A percentile compares a stretch with the other conserved stretches of the same genome.
These are phyloP conservation scores for Boletus rubescentipes DNA, from an alignment of 768 basidiomycete genomes.

Conservation along the genomic window DNA sequence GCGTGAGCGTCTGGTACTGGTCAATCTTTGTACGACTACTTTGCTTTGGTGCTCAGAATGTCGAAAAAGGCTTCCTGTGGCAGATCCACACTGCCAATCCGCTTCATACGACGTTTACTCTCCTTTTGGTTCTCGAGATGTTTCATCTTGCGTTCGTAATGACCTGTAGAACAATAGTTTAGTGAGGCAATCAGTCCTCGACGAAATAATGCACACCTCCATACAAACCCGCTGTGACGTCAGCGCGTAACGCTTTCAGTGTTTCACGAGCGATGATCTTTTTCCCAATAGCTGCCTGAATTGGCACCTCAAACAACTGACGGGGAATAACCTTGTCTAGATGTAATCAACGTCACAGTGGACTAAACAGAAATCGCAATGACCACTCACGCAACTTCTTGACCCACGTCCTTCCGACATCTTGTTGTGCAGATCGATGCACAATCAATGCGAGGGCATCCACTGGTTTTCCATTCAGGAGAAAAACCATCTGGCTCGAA, in stretches of 20 bases:
- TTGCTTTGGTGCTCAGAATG: constrained; percentile 65
- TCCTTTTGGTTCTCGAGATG: constrained; percentile 90
- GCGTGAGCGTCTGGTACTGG: background rate
- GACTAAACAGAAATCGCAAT: background rate
- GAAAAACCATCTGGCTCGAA: constrained; percentile 73
- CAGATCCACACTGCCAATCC: constrained; percentile 82
- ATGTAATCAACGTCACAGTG: background rate
- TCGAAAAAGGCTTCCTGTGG: constrained; percentile 97
- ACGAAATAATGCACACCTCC: constrained; percentile 53
- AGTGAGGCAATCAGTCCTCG: background rate
- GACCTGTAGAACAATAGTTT: constrained; percentile 44
- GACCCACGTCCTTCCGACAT: constrained; percentile 80
- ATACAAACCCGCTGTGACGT: constrained; percentile 93
- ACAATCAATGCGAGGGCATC: constrained; percentile 94
- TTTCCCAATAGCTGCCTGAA: constrained; percentile 88
- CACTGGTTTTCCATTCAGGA: constrained; percentile 85
- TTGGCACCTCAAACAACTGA: constrained; percentile 92
- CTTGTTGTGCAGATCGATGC: constrained; percentile 74
- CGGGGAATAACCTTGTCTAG: constrained; percentile 89
- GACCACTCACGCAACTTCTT: constrained; percentile 82
- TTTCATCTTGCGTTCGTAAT: constrained; percentile 92
- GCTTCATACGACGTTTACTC: constrained; percentile 87
- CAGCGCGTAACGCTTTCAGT: constrained; percentile 78
- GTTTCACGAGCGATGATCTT: constrained; percentile 90
- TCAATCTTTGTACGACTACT: constrained; percentile 7